These are phyloP conservation scores for Physocladia obscura DNA, from an alignment of 192 early-diverging fungal species.

Conservation along the genomic window DNA sequence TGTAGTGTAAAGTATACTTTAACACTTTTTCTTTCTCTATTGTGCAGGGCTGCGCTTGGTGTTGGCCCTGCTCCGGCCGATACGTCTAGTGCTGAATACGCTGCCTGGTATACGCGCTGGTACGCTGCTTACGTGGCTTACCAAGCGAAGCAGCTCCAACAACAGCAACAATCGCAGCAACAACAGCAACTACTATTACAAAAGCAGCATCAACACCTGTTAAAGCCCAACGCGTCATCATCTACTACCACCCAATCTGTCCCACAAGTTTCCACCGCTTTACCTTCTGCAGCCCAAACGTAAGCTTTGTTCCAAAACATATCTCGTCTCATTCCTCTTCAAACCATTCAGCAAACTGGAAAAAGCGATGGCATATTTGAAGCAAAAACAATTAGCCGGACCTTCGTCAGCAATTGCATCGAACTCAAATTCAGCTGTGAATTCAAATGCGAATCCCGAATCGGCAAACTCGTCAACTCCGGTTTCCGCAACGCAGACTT, in stretches of 20 bases:
- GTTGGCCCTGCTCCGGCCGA: constrained; percentile 13
- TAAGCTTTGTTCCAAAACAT: too few relatives aligned
- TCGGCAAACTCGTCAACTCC: neutral
- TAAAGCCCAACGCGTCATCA: neutral
- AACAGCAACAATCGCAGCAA: neutral
- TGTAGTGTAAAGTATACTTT: too few relatives aligned
- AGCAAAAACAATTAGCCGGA: neutral
- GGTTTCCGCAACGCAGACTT: neutral
- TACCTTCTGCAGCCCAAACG: neutral
- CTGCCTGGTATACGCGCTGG: constrained; percentile 25
- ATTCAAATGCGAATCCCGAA: neutral
- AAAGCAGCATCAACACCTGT: neutral
- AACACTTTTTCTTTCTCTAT: neutral
- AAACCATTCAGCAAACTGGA: constrained; percentile 9
- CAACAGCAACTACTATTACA: neutral
- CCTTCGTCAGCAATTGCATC: neutral
- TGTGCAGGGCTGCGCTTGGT: neutral
- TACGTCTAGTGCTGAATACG: constrained; percentile 18
- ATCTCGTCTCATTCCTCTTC: neutral
- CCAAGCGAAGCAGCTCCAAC: constrained; percentile 2
- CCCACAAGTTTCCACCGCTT: neutral
- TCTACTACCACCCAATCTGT: neutral
- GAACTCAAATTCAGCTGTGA: neutral
- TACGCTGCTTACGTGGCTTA: neutral
- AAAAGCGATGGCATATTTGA: constrained; percentile 12